phyloP scores from a whole-genome alignment of 2,329 filamentous ascomycete species.

The Colletotrichum scovillei region DNA sequence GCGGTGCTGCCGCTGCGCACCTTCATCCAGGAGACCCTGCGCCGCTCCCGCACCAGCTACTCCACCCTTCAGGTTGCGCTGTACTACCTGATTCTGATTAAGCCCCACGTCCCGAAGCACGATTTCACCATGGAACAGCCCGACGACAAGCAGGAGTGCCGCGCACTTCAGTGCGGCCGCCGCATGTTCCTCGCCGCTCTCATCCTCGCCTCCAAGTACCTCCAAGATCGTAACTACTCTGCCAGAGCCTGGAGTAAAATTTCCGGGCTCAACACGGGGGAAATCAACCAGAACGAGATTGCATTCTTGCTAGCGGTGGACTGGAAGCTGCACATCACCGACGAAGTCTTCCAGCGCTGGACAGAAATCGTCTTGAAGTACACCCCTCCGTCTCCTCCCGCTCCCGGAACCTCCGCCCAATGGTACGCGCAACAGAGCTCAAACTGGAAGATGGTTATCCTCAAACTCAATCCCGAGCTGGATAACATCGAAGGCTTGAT shows the following conservation, averaged over 20 bases:
- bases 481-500: slow-evolving; percentile 68
- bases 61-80: slow-evolving; percentile 96
- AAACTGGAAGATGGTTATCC: slow-evolving; percentile 70
- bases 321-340: slow-evolving; percentile 95
- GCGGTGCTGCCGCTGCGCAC: slow-evolving; percentile 89
- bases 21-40: slow-evolving; percentile 97
- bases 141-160: slow-evolving; percentile 76
- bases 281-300: slow-evolving; percentile 98
- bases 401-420: slow-evolving; percentile 59
- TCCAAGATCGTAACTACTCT: slow-evolving; percentile 98
- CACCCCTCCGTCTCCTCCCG: slow-evolving; percentile 73
- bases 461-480: slow-evolving; percentile 66
- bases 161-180: slow-evolving; percentile 92
- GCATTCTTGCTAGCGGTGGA: slow-evolving; percentile 89
- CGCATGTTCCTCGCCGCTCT: slow-evolving; percentile 97
- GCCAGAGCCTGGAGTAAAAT: slow-evolving; percentile 99
- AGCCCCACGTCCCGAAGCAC: slow-evolving; percentile 83
- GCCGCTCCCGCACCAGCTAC: slow-evolving; percentile 95
- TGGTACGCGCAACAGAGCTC: slow-evolving; percentile 58
- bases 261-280: slow-evolving; percentile 89
- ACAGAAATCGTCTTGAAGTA: slow-evolving; percentile 91
- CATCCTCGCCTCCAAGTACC: slow-evolving; percentile 96
- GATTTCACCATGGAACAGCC: slow-evolving; percentile 91
- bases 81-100: slow-evolving; percentile 96
- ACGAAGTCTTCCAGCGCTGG: slow-evolving; percentile 91